A percentile compares a stretch with the other conserved stretches of the same genome.
These are phyloP conservation scores for Lachnellula occidentalis DNA, from an alignment of 2,329 filamentous ascomycete genomes.

Conservation along the genomic window DNA sequence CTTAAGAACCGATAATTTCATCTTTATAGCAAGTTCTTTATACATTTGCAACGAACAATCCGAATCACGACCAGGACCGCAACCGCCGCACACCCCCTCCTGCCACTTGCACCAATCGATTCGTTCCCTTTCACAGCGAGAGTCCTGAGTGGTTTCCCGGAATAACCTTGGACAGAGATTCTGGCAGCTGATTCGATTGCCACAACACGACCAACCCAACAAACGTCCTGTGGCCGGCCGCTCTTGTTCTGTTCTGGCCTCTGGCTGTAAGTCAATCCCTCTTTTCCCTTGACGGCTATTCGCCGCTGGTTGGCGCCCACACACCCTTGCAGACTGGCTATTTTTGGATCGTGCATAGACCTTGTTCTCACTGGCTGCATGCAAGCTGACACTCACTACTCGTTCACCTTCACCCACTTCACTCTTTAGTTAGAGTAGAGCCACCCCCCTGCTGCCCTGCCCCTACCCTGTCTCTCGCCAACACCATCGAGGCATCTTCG, in stretches of 20 bases:
- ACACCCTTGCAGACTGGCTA: constrained; percentile 6
- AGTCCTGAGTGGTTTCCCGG: constrained; percentile 11
- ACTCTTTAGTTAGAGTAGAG: too few relatives aligned
- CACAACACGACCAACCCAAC: too few relatives aligned
- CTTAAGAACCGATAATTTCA: background rate
- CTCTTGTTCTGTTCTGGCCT: constrained; percentile 8
- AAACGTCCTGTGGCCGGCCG: background rate
- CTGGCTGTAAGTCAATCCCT: constrained; percentile 10
- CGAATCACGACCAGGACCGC: background rate
- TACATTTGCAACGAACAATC: constrained; percentile 7
- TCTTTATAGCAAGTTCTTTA: constrained; percentile 9
- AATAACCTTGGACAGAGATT: background rate
- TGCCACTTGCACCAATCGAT: background rate
- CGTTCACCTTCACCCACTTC: background rate
- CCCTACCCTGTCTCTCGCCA: constrained; percentile 9
- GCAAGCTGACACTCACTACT: constrained; percentile 18
- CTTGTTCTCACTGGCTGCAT: constrained; percentile 14
- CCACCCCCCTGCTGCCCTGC: too few relatives aligned
- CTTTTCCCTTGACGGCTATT: constrained; percentile 12
- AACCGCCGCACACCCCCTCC: background rate
- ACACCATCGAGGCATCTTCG: constrained; percentile 14
- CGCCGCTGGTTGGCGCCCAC: constrained; percentile 17
- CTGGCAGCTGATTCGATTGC: background rate
- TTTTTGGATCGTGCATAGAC: constrained; percentile 17
- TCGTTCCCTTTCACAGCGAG: background rate